Percentiles rank a stretch among this genome's conserved stretches.
Evolutionary conservation across 2,329 filamentous ascomycete species (phyloP).

Genomic region (Teratosphaeria zuluensis): DNA sequence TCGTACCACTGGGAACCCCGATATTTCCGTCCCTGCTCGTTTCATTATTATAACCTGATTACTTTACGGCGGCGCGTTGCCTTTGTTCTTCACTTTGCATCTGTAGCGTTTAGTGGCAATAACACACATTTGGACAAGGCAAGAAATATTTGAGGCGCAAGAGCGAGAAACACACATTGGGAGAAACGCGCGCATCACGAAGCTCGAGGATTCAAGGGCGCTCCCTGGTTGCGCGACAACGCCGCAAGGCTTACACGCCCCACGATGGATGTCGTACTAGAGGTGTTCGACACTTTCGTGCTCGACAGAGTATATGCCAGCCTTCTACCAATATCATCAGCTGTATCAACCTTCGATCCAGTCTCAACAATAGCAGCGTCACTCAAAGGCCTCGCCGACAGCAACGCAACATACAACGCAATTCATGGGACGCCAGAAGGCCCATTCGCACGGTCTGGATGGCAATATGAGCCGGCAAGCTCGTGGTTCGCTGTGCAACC

Average conservation of each 20-base stretch:
- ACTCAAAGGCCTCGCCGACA: conserved; percentile 18
- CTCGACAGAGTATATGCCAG: conserved; percentile 71
- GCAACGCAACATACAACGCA: conserved; percentile 42
- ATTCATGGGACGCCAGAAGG: conserved; percentile 2
- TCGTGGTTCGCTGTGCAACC: conserved; percentile 61
- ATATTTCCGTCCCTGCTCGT: no score
- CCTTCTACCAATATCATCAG: conserved; percentile 48
- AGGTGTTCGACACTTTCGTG: conserved; percentile 70
- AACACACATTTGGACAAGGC: no score
- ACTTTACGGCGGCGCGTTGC: no score
- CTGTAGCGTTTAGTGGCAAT: no score
- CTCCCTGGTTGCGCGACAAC: background rate
- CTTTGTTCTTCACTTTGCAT: no score
- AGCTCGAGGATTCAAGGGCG: no score
- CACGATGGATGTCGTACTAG: conserved; percentile 82
- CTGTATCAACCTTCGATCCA: conserved; percentile 45
- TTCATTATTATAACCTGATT: no score
- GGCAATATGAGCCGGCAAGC: conserved; percentile 64
- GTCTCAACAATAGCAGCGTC: conserved; percentile 41
- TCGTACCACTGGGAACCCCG: no score
- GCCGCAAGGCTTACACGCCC: background rate
- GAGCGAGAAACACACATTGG: no score
- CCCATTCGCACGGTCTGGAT: conserved; percentile 9
- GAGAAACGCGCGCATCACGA: no score
- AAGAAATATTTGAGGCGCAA: no score